Evolutionary conservation across 176 grass and related monocot genomes (phyloP).

Genomic region (Triticum aestivum): IWGSC_CS_RefSeq_v2.1 NC_057801.1:817793004-817793503

Average conservation of each 20-base stretch:
- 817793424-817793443: background rate
- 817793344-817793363: background rate
- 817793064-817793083: constrained; percentile 51
- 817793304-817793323: background rate
- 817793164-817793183: constrained; percentile 43
- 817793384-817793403: background rate
- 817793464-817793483: constrained; percentile 23
- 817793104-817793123: constrained; percentile 52
- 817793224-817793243: constrained; percentile 29
- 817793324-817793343: background rate
- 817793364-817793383: background rate
- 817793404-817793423: background rate
- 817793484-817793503: constrained; percentile 1
- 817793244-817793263: background rate
- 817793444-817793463: constrained; percentile 24
- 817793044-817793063: constrained; percentile 52
- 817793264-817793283: constrained; percentile 10
- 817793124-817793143: background rate
- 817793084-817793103: constrained; percentile 53
- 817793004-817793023: constrained; percentile 27
- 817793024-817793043: constrained; percentile 34
- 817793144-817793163: constrained; percentile 7
- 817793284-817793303: constrained; percentile 18
- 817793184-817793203: constrained; percentile 48
- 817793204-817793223: constrained; percentile 53